A percentile compares a stretch with the other conserved stretches of the same genome.
These are phyloP conservation scores for Fusarium avenaceum DNA, from an alignment of 2,329 filamentous ascomycete species.

Conservation along the genomic window DNA sequence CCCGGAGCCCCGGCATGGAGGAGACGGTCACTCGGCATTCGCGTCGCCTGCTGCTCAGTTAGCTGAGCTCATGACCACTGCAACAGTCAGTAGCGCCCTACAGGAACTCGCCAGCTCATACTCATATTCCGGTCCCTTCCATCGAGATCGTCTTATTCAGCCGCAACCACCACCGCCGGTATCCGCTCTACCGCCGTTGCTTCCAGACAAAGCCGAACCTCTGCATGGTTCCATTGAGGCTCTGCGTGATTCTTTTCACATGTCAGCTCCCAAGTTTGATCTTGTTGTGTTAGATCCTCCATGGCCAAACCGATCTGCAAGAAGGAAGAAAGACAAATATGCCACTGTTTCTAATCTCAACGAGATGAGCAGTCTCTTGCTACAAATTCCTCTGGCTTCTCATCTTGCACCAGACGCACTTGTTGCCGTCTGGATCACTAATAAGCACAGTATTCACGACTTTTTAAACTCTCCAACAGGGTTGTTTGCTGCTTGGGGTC, in stretches of 20 bases:
- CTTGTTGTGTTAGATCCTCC: slow-evolving; percentile 82
- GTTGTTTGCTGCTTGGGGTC: slow-evolving; percentile 75
- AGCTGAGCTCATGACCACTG: slow-evolving; percentile 67
- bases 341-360: slow-evolving; percentile 60
- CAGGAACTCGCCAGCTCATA: slow-evolving; percentile 50
- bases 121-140: slow-evolving; percentile 60
- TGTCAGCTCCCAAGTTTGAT: slow-evolving; percentile 68
- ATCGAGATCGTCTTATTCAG: slow-evolving; percentile 57
- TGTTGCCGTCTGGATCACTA: slow-evolving; percentile 83
- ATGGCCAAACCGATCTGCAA: slow-evolving; percentile 83
- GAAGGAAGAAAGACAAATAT: slow-evolving; percentile 68
- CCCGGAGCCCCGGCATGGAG: slow-evolving; percentile 61
- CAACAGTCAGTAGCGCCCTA: slow-evolving; percentile 61
- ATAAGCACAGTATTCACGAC: slow-evolving; percentile 71
- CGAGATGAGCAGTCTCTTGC: slow-evolving; percentile 65
- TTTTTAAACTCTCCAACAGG: slow-evolving; percentile 66
- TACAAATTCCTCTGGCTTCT: slow-evolving; percentile 67
- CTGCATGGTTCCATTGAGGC: slow-evolving; percentile 64
- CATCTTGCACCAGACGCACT: slow-evolving; percentile 68
- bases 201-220: slow-evolving; percentile 61
- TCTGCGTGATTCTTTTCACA: slow-evolving; percentile 57
- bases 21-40: slow-evolving; percentile 49
- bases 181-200: slow-evolving; percentile 39
- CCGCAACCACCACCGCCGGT: slow-evolving; percentile 19
- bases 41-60: slow-evolving; percentile 62